Percentiles rank a stretch among this genome's conserved stretches.
Evolutionary conservation across 2,329 filamentous ascomycete genomes (phyloP).

Genomic region (Graphiopsis chlorocephala): DNA sequence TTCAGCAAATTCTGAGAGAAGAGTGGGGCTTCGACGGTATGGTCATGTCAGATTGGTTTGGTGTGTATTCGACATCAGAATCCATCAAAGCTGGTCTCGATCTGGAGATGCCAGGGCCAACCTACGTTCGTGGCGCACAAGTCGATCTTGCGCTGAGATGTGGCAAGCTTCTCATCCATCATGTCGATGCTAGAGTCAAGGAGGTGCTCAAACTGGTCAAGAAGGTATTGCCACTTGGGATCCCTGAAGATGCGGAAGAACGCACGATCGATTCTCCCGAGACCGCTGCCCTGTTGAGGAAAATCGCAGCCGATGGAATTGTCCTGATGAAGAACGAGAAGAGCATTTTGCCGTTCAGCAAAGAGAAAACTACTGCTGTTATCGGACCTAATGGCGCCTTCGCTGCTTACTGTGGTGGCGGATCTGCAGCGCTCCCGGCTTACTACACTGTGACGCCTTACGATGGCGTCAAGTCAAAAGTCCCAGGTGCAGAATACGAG

Average conservation of each 20-base stretch:
- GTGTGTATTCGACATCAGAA: slow-evolving; percentile 66
- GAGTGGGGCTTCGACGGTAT: slow-evolving; percentile 64
- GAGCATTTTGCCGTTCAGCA: slow-evolving; percentile 61
- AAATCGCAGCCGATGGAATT: slow-evolving; percentile 28
- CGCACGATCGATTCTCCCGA: slow-evolving; percentile 31
- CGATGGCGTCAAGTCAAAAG: slow-evolving; percentile 30
- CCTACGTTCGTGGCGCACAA: slow-evolving; percentile 39
- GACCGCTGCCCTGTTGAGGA: slow-evolving; percentile 31
- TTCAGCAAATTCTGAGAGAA: slow-evolving; percentile 66
- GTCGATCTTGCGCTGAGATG: slow-evolving; percentile 28
- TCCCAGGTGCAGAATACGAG: slow-evolving; percentile 23
- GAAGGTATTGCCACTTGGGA: slow-evolving; percentile 24
- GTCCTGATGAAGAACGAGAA: slow-evolving; percentile 64
- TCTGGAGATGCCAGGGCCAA: slow-evolving; percentile 85
- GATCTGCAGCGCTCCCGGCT: slow-evolving; percentile 33
- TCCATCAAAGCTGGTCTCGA: slow-evolving; percentile 73
- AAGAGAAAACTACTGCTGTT: slow-evolving; percentile 66
- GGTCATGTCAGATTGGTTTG: slow-evolving; percentile 73
- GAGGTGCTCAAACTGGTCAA: slow-evolving; percentile 61
- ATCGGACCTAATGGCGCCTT: slow-evolving; percentile 74
- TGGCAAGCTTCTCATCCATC: slow-evolving; percentile 29
- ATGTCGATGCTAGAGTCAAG: slow-evolving; percentile 57
- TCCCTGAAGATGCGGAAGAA: slow-evolving; percentile 32
- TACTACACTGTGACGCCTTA: slow-evolving; percentile 35
- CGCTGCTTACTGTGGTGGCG: slow-evolving; percentile 49